Evolutionary conservation across 2,329 filamentous ascomycete genomes (phyloP).

Genomic region (Aureobasidium sp.): DNA sequence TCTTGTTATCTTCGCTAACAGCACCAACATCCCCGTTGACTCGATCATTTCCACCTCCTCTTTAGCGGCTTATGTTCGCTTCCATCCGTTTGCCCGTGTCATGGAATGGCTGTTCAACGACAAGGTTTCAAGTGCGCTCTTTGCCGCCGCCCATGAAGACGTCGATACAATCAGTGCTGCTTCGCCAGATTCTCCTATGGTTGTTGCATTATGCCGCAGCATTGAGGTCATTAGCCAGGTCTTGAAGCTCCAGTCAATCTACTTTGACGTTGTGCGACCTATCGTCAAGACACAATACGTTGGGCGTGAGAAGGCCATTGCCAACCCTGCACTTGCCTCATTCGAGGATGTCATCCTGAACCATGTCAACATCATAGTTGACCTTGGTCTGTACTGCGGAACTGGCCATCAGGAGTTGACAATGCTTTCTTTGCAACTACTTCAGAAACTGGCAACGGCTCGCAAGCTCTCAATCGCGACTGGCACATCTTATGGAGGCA

Average conservation of each 20-base stretch:
- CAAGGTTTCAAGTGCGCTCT: constrained; percentile 71
- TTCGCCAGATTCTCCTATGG: constrained; percentile 69
- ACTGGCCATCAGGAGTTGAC: constrained; percentile 76
- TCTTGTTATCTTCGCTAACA: constrained; percentile 75
- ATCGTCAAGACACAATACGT: constrained; percentile 61
- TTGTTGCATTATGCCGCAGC: constrained; percentile 70
- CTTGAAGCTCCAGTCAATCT: constrained; percentile 83
- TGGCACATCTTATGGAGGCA: constrained; percentile 37
- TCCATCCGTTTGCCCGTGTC: constrained; percentile 87
- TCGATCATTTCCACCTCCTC: constrained; percentile 65
- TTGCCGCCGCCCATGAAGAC: constrained; percentile 72
- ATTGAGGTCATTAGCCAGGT: constrained; percentile 78
- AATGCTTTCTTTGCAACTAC: constrained; percentile 68
- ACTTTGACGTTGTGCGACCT: constrained; percentile 79
- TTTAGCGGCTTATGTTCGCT: constrained; percentile 69
- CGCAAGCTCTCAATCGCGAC: constrained; percentile 62
- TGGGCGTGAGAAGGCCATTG: constrained; percentile 54
- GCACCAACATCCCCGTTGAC: constrained; percentile 69
- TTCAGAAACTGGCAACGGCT: constrained; percentile 82
- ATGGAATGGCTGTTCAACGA: constrained; percentile 99
- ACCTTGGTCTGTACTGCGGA: constrained; percentile 80
- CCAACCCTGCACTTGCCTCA: constrained; percentile 71
- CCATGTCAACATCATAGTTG: constrained; percentile 69
- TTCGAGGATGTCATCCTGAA: constrained; percentile 89
- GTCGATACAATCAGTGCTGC: constrained; percentile 64